A percentile compares a stretch with the other conserved stretches of the same genome.
Conservation (phyloP, 768 basidiomycete species). For the Hypholoma sublateritium region DNA sequence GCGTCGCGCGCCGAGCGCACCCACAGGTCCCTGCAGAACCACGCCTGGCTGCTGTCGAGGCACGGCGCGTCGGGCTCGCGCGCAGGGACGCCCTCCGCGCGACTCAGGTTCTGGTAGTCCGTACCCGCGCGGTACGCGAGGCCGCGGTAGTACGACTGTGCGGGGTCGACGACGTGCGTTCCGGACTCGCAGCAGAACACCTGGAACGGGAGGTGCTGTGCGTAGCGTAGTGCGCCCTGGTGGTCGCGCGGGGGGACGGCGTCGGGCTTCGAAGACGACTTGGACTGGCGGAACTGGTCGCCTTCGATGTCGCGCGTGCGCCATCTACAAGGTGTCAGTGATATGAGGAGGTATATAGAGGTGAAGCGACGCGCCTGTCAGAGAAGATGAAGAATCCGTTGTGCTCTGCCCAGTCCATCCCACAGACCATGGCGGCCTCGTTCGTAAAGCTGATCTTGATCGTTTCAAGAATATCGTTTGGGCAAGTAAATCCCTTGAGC, state of each 20-base stretch:
- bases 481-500: constrained; percentile 99
- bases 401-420: constrained; percentile 99
- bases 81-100: constrained; percentile 48
- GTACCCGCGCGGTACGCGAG: constrained; percentile 81
- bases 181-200: constrained; percentile 99
- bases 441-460: constrained; percentile 89
- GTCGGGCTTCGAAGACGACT: constrained; percentile 87
- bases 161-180: constrained; percentile 94
- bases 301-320: constrained; percentile 97
- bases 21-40: constrained; percentile 99
- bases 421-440: constrained; percentile 97
- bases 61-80: constrained; percentile 83
- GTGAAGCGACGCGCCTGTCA: constrained; percentile 63
- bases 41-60: constrained; percentile 94
- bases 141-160: constrained; percentile 92
- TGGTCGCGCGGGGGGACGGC: constrained; percentile 91
- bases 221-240: constrained; percentile 79
- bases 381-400: constrained; percentile 98
- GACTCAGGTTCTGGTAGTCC: constrained; percentile 79
- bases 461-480: constrained; percentile 96
- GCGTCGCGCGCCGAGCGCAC: constrained; percentile 81
- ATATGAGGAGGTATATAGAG: too few species aligned
- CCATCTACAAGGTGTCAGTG: constrained; percentile 57
- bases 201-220: constrained; percentile 94
- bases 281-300: constrained; percentile 96